Percentiles rank a stretch among this genome's conserved stretches.
phyloP scores from a whole-genome alignment of 306 rosid species.

The Oemleria cerasiformis region DNA sequence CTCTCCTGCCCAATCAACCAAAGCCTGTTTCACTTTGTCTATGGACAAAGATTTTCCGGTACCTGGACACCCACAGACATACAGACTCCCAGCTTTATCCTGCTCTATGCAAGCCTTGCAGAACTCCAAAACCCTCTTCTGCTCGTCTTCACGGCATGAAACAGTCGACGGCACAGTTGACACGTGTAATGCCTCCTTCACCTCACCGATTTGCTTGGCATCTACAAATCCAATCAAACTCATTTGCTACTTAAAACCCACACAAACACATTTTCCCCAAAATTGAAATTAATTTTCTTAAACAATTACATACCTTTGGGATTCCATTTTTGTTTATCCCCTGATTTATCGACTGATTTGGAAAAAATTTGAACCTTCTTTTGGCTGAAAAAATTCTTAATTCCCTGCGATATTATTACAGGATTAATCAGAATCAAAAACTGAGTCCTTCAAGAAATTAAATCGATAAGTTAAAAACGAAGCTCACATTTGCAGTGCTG shows the following conservation, averaged over 20 bases:
- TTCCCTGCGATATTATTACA: conserved; percentile 33
- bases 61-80: conserved; percentile 88
- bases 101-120: conserved; percentile 62
- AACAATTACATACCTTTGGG: conserved; percentile 49
- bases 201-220: conserved; percentile 51
- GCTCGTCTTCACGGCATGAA: conserved; percentile 78
- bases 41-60: conserved; percentile 80
- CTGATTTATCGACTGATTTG: conserved; percentile 23
- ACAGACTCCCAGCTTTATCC: conserved; percentile 71
- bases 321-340: conserved; percentile 49
- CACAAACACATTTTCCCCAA: background rate
- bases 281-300: background rate
- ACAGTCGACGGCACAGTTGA: conserved; percentile 60
- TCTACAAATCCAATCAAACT: conserved; percentile 34
- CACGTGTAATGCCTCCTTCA: conserved; percentile 71
- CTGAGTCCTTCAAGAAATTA: no score
- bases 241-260: background rate
- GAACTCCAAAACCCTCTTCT: conserved; percentile 61
- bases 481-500: conserved; percentile 30
- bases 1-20: conserved; percentile 65
- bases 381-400: conserved; percentile 15
- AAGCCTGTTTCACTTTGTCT: conserved; percentile 56
- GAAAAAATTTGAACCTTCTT: conserved; percentile 15
- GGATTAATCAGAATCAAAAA: background rate
- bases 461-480: background rate